Evolutionary conservation across 306 rosid genomes (phyloP), one percentile per base, ranked within the genome.

Genomic region (Astragalus glycyphyllos): DNA sequence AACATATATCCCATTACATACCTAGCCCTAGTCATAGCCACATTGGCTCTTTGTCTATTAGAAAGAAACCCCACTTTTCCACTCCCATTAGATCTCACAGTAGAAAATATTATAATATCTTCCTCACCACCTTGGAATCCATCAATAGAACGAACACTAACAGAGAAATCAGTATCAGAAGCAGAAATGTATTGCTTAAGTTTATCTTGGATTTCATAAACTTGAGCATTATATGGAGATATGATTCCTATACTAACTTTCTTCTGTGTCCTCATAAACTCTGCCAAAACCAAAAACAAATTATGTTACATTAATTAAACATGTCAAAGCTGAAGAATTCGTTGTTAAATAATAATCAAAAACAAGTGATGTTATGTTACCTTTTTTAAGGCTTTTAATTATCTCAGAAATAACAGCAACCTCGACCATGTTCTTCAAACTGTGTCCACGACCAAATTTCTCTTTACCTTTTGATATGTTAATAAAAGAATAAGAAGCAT

Each of bases 51-150:
- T 73, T 81, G 87, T 17, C 11, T 40, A 31, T 74, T 80, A 0
- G 83, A 79, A 58, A 85, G 81, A 64, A 85, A 87, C 5, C 92
- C 87, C 2, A 87, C 65, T 23, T 63, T 61, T 9, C 87, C 84
- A 4, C 26, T 62, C 4, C 3, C 65, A 34, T 83, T 83, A 5
- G 72, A 58, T 60, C 85, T 79, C 42, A 80, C 87, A 0, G 87
- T 75, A 2, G 79, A 83, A 13, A 55, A 51, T 20, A 73, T 54
- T 8, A 84, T 87, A 10, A 87, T 82, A 34, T 87, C 92, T 55
- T 84, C 87, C 40, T 87, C 89, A 0, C 84, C 86, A 2, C 92
- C 92, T 87, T 87, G 92, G 68, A 87, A 80, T 0, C 89, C 89
- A 69, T 84, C 89, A 10, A 87, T 66, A 31, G 86, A 69, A 8